Percentiles rank a stretch among this genome's conserved stretches.
Evolutionary conservation across 2,329 filamentous ascomycete genomes (phyloP).

Genomic region (Cryphonectria nitschkei): DNA sequence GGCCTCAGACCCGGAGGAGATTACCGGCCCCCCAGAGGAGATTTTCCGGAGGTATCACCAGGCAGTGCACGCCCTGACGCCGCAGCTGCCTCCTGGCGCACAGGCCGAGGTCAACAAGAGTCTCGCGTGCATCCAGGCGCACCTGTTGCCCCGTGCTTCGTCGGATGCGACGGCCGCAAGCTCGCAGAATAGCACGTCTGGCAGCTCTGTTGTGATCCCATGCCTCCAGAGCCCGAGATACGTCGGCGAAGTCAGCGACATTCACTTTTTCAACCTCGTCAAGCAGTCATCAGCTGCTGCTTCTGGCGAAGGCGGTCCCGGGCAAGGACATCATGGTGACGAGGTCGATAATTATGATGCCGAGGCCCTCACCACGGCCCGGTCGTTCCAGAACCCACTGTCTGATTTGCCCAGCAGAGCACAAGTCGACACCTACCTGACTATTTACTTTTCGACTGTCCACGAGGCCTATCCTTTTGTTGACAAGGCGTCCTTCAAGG

Average conservation of each 20-base stretch:
- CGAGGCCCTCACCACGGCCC: constrained; percentile 19
- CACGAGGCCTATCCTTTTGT: background rate
- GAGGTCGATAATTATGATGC: constrained; percentile 35
- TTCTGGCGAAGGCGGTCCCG: background rate
- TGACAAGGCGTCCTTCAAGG: background rate
- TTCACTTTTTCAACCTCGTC: constrained; percentile 42
- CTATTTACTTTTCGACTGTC: background rate
- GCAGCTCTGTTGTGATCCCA: constrained; percentile 5
- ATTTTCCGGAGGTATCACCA: background rate
- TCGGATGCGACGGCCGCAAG: background rate
- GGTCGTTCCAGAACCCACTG: background rate
- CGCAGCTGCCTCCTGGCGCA: constrained; percentile 3
- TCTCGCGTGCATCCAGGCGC: constrained; percentile 11
- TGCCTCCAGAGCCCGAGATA: constrained; percentile 34
- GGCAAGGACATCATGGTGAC: constrained; percentile 16
- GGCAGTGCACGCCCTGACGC: constrained; percentile 7
- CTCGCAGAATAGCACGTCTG: background rate
- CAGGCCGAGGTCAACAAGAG: constrained; percentile 9
- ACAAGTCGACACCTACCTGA: background rate
- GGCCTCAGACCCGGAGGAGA: background rate
- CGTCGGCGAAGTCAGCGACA: constrained; percentile 44
- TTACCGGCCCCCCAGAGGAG: background rate
- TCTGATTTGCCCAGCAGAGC: background rate
- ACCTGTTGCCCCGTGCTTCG: background rate
- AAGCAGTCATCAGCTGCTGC: constrained; percentile 30